phyloP scores from a whole-genome alignment of 352 stramenopile genomes.

The Pythium aristosporum region DNA sequence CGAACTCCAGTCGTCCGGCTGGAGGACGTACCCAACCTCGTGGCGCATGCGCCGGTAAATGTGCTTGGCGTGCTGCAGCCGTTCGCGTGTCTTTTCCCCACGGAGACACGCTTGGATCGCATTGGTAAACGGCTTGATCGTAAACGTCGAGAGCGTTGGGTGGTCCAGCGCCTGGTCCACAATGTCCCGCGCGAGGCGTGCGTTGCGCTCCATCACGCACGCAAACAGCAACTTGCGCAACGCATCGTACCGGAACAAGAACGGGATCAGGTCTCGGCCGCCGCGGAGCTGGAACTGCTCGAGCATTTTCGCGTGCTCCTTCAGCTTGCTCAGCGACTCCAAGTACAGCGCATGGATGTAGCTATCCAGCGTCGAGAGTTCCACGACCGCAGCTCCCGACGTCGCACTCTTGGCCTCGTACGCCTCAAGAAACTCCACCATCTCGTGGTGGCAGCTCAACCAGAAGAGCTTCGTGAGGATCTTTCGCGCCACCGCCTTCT shows the following conservation, averaged over 20 bases:
- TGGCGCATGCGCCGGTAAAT: conserved; percentile 33
- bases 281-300: background rate
- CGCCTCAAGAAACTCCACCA: conserved; percentile 6
- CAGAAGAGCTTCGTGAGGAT: background rate
- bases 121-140: background rate
- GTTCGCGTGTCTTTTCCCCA: conserved; percentile 1
- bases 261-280: background rate
- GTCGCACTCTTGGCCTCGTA: background rate
- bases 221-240: conserved; percentile 3
- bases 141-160: conserved; percentile 2
- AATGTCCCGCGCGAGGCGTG: background rate
- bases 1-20: conserved; percentile 40
- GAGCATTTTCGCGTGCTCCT: conserved; percentile 3
- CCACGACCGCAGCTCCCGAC: background rate
- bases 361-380: conserved; percentile 6
- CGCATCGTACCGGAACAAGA: conserved; percentile 7
- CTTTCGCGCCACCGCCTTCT: conserved; percentile 1
- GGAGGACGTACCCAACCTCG: conserved; percentile 44
- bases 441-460: background rate
- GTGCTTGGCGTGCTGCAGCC: conserved; percentile 33
- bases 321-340: conserved; percentile 3
- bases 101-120: conserved; percentile 15
- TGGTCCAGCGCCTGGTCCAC: conserved; percentile 10
- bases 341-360: conserved; percentile 12
- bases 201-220: conserved; percentile 10